Base-by-base conservation (phyloP, 2,329 filamentous ascomycete genomes). In the Aplosporella prunicola region DNA sequence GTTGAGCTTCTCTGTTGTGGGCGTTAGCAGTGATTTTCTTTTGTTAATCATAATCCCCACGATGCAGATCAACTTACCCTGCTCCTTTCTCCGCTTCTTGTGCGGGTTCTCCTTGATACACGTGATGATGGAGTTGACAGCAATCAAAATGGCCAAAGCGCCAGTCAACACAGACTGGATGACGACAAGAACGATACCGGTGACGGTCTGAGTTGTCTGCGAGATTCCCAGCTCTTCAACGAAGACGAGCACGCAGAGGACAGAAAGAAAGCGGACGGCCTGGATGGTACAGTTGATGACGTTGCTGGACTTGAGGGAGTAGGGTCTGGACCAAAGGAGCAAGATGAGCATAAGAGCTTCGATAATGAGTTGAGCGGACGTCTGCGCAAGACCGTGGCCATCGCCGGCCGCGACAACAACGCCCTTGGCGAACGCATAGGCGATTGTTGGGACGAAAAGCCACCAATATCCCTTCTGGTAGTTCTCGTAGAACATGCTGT, bases 391-490 rank as follows among this genome's bases (percentile, higher is more conserved):
- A 32, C 88, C 91, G 54, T 93, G 78, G 9, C 87, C 87, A 53
- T 95, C 82, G 28, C 76, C 85, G 20, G 77, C 83, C 10, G 89
- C 89, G 47, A 96, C 79, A 41, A 89, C 77, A 43, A 78, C 81
- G 38, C 89, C 88, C 65, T 91, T 91, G 55, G 78, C 80, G 54
- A 95, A 87, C 68, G 88, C 82, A 68, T 96, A 96, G 45, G 87
- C 43, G 52, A 96, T 94, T 43, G 74, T 69, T 0, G 91, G 91
- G 10, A 96, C 72, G 56, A 98, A 96, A 16, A 95, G 64, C 89
- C 89, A 96, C 91, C 91, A 98, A 67, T 89, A 94, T 50, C 80
- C 77, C 61, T 83, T 86, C 66, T 86, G 87, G 71, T 94, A 96
- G 50, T 80, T 81, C 53, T 96, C 91, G 67, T 98, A 98, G 66